Conservation (phyloP, 805 yeast species). For the Komagataella pseudopastoris region DNA sequence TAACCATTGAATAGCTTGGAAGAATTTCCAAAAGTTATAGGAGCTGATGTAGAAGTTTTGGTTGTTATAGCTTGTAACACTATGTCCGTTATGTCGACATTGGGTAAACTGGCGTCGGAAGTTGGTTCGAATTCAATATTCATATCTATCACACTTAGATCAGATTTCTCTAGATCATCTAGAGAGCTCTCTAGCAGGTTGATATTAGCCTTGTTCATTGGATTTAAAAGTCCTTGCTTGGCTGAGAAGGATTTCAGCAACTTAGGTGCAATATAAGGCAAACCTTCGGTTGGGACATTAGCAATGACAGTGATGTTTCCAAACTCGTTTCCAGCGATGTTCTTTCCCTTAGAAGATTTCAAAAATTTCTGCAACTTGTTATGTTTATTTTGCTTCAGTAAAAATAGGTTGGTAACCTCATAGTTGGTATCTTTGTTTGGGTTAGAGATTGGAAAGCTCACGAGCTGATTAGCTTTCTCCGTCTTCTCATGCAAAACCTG, state of each 20-base stretch:
- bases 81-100: background rate
- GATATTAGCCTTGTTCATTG: conserved; percentile 3
- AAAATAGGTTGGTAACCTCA: background rate
- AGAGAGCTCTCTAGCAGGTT: conserved; percentile 2
- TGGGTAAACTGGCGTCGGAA: background rate
- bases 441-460: background rate
- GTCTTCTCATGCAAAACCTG: background rate
- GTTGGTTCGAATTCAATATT: conserved; percentile 3
- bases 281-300: conserved; percentile 4
- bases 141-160: conserved; percentile 2
- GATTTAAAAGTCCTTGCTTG: background rate
- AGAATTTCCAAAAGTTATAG: background rate
- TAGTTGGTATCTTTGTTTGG: background rate
- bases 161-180: conserved; percentile 2
- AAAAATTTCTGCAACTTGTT: background rate
- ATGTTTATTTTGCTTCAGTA: background rate
- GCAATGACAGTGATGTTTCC: conserved; percentile 2
- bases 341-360: background rate
- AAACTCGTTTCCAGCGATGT: background rate
- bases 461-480: background rate
- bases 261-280: conserved; percentile 4
- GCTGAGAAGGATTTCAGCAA: conserved; percentile 2
- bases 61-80: background rate
- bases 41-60: background rate
- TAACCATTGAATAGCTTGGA: background rate